These are phyloP conservation scores for Moricandia arvensis DNA, from an alignment of 345 rosid genomes.

Conservation along the genomic window DNA sequence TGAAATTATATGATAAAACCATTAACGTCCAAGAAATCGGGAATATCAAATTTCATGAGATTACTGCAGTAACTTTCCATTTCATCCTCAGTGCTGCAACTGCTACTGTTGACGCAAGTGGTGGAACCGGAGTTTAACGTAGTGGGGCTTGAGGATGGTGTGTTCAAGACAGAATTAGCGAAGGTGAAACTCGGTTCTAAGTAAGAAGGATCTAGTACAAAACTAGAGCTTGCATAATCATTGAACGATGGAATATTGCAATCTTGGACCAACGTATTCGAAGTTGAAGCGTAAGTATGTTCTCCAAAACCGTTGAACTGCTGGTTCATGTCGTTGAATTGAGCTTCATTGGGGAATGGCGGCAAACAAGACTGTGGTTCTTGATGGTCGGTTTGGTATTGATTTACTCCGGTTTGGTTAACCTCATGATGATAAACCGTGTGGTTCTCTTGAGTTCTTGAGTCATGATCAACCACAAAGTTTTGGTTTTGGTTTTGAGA, in stretches of 20 bases:
- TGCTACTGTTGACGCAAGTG: constrained; percentile 46
- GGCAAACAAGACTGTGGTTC: constrained; percentile 40
- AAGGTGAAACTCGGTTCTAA: constrained; percentile 46
- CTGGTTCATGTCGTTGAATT: constrained; percentile 2
- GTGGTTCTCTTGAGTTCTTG: background rate
- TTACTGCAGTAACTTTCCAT: constrained; percentile 70
- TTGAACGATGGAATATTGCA: constrained; percentile 38
- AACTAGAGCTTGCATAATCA: constrained; percentile 24
- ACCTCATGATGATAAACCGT: constrained; percentile 16
- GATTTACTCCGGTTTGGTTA: constrained; percentile 19
- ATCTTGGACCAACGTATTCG: constrained; percentile 28
- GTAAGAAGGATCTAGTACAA: constrained; percentile 41
- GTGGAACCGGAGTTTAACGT: constrained; percentile 57
- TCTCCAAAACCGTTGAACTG: constrained; percentile 25
- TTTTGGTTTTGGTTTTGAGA: constrained; percentile 34
- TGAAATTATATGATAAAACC: constrained; percentile 49
- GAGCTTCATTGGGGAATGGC: constrained; percentile 40
- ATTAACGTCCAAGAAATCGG: constrained; percentile 57
- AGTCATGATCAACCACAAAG: background rate
- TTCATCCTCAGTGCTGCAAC: constrained; percentile 65
- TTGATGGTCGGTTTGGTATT: constrained; percentile 39
- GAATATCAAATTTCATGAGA: constrained; percentile 56
- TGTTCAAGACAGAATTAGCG: constrained; percentile 50
- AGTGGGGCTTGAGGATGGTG: constrained; percentile 68
- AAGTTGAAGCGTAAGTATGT: constrained; percentile 27